Evolutionary conservation across 768 basidiomycete species (phyloP).

Genomic region (Macrolepiota dolichaula): DNA sequence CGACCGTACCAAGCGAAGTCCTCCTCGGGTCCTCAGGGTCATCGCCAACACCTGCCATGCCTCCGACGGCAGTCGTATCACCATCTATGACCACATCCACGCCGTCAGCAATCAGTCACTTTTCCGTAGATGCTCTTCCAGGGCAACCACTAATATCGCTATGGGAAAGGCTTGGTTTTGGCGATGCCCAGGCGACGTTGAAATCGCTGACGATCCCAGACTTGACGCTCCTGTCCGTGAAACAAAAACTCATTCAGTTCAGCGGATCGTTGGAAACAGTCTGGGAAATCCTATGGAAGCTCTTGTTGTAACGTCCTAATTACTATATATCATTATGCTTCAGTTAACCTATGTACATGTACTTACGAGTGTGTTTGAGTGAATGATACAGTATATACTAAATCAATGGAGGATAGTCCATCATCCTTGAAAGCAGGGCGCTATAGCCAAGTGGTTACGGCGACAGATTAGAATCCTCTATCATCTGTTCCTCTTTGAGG

Average conservation of each 20-base stretch:
- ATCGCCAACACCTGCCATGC: background rate
- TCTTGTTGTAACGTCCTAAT: background rate
- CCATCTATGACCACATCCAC: background rate
- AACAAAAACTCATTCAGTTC: conserved; percentile 1
- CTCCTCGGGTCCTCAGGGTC: background rate
- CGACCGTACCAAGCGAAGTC: background rate
- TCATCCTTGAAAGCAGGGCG: conserved; percentile 32
- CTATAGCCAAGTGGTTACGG: conserved; percentile 81
- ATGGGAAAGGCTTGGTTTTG: conserved; percentile 5
- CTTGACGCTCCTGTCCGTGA: background rate
- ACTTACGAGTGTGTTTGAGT: too few species aligned
- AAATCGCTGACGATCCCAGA: background rate
- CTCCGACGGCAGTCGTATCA: background rate
- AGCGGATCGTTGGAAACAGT: background rate
- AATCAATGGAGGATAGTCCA: background rate
- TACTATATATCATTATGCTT: background rate
- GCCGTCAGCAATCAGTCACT: background rate
- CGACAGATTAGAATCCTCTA: conserved; percentile 59
- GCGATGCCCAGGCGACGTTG: background rate
- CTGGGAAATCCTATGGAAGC: background rate
- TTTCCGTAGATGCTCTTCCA: background rate
- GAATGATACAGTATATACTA: too few species aligned
- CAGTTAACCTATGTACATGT: background rate
- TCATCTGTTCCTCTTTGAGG: conserved; percentile 65
- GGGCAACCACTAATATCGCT: background rate